A percentile compares a stretch with the other conserved stretches of the same genome.
phyloP scores from a whole-genome alignment of 768 basidiomycete genomes.

The Boletus rex-veris region DNA sequence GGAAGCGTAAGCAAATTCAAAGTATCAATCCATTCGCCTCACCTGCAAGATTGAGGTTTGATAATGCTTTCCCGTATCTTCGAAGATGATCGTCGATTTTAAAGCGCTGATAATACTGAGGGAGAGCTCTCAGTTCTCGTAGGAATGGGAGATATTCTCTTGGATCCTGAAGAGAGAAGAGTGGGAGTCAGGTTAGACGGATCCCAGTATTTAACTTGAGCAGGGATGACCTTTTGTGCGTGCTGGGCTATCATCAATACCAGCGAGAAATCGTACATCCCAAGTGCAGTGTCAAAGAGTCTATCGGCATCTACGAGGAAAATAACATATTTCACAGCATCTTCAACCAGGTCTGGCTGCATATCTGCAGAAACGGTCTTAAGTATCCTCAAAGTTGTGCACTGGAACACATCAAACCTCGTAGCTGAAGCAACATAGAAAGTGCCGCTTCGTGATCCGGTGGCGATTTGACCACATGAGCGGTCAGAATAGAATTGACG shows the following conservation, averaged over 20 bases:
- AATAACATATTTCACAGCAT: constrained; percentile 97
- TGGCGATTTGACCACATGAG: constrained; percentile 88
- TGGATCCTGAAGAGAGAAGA: constrained; percentile 67
- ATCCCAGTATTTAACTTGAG: not conserved
- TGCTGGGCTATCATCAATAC: constrained; percentile 96
- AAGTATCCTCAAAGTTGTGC: not conserved
- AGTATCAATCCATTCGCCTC: constrained; percentile 4
- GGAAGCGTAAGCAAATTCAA: constrained; percentile 3
- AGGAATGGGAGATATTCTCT: constrained; percentile 97
- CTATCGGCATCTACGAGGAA: constrained; percentile 92
- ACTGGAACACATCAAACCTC: constrained; percentile 48
- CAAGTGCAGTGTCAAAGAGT: constrained; percentile 91
- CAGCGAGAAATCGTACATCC: constrained; percentile 98
- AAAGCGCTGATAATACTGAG: constrained; percentile 81
- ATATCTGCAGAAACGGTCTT: constrained; percentile 19
- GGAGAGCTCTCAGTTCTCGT: constrained; percentile 72
- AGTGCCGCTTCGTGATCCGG: constrained; percentile 89
- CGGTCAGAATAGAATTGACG: constrained; percentile 87
- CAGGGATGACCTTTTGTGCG: constrained; percentile 80
- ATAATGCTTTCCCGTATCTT: constrained; percentile 69
- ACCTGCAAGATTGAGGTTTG: constrained; percentile 75
- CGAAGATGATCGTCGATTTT: constrained; percentile 91
- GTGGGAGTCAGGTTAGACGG: constrained; percentile 1
- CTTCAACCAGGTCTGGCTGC: constrained; percentile 79
- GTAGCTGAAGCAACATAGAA: constrained; percentile 65